These are phyloP conservation scores for Halenospora varia DNA, from an alignment of 495 filamentous ascomycete species.

Conservation along the genomic window DNA sequence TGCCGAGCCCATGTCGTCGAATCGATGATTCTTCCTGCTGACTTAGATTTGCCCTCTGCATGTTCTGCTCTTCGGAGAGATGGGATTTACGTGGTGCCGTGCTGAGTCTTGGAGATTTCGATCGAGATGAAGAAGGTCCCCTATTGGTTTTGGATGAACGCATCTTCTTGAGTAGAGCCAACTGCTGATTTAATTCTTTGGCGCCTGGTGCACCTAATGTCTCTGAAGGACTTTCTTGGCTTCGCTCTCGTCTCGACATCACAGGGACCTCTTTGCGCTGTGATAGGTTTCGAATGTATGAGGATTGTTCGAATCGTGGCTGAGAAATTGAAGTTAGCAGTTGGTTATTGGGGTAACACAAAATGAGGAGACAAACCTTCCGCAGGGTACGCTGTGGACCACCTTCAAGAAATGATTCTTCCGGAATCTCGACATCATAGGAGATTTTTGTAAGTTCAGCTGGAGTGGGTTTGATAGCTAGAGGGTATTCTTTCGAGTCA, in stretches of 20 bases:
- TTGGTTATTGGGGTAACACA: neutral
- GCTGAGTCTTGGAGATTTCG: neutral
- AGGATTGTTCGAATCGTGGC: neutral
- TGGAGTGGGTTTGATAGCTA: slow-evolving; percentile 79
- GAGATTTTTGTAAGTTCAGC: slow-evolving; percentile 65
- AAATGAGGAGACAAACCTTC: slow-evolving; percentile 5
- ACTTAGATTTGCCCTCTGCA: neutral
- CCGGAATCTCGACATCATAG: slow-evolving; percentile 63
- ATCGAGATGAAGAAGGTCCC: neutral
- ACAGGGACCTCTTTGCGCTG: neutral
- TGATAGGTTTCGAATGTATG: neutral
- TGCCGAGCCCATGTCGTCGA: slow-evolving; percentile 17
- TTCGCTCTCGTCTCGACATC: neutral
- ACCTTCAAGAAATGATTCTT: slow-evolving; percentile 20
- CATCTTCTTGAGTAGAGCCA: slow-evolving; percentile 8
- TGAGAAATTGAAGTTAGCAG: neutral
- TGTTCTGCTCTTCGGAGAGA: too few relatives aligned
- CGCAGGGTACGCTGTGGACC: neutral
- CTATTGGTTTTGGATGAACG: slow-evolving; percentile 1
- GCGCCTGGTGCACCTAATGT: too few relatives aligned
- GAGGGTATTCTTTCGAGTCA: slow-evolving; percentile 84
- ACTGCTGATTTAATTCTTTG: slow-evolving; percentile 4
- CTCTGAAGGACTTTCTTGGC: too few relatives aligned
- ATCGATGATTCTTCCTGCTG: neutral
- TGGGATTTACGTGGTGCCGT: slow-evolving; percentile 1